phyloP scores from a whole-genome alignment of 108 stramenopile species.

The Cyclotella kingstonii region DNA sequence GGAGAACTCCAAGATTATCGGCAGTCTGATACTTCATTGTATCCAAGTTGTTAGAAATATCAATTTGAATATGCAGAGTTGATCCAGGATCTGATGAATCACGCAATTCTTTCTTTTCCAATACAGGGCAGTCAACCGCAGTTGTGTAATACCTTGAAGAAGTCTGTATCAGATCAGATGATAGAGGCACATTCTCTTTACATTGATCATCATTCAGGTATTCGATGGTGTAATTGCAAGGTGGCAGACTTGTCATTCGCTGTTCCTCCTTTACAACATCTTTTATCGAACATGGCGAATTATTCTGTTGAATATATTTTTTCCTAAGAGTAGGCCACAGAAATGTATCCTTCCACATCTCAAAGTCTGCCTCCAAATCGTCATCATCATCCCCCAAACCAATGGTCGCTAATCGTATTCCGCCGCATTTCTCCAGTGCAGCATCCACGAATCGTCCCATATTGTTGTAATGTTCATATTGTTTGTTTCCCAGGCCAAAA shows the following conservation, averaged over 20 bases:
- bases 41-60: constrained; percentile 59
- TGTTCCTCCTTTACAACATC: constrained; percentile 9
- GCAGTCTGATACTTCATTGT: constrained; percentile 85
- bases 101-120: constrained; percentile 75
- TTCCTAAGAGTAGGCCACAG: constrained; percentile 75
- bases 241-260: constrained; percentile 34
- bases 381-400: constrained; percentile 96
- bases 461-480: constrained; percentile 97
- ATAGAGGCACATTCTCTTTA: too few species aligned
- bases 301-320: constrained; percentile 36
- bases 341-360: constrained; percentile 86
- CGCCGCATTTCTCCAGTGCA: constrained; percentile 75
- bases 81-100: constrained; percentile 66
- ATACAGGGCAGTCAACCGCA: constrained; percentile 71
- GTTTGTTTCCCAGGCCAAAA: constrained; percentile 97
- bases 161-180: constrained; percentile 57
- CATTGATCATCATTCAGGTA: constrained; percentile 22
- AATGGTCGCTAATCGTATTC: constrained; percentile 53
- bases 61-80: constrained; percentile 95
- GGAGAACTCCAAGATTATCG: constrained; percentile 94
- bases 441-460: constrained; percentile 89
- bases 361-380: constrained; percentile 96
- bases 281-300: constrained; percentile 1
- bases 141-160: constrained; percentile 81
- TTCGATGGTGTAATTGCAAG: constrained; percentile 60